Evolutionary conservation across 1,284 basidiomycete species (phyloP), one percentile per base, ranked within the genome.

Genomic region (Dichomitus squalens): DNA sequence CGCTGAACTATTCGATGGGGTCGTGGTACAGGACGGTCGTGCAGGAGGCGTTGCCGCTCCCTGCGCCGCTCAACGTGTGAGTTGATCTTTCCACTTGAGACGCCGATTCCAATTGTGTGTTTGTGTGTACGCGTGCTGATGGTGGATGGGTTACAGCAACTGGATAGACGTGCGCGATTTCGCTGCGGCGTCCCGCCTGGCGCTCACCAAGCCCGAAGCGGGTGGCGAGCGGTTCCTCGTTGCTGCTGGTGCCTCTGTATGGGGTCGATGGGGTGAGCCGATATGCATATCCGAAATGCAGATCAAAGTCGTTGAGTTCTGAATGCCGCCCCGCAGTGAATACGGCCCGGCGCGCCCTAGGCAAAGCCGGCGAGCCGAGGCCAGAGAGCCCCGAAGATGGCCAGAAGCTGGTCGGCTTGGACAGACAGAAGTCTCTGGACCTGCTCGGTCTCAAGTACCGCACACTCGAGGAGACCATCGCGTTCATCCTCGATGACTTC

Each of bases 121-220:
- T 5, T 27, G 20, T 33, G 11, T 11, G n/a, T n/a, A n/a, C n/a
- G n/a, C n/a, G 6, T 72, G 77, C n/a, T 31, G 43, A 29, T 46
- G 29, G 18, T 7, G n/a, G n/a, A 7, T 9, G n/a, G 46, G 20
- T 35, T n/a, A 7, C 27, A 50, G 49, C 4, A 18, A 18, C 1
- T 50, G 49, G 36, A 50, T 86, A 25, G 84, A 88, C 59, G 85
- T 87, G 1, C 77, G 84, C 14, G 84, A 88, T 62, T 72, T 89
- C 21, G 86, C 82, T 0, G 69, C 76, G 4, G 83, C 81, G 0
- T 86, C 88, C 59, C 71, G 79, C 14, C 74, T 76, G 6, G 81
- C 86, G 0, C 72, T 88, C 3, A 52, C 55, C 14, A 60, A 29
- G 29, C 50, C 56, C 12, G 63, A 49, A 16, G 66, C 64, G 11